Evolutionary conservation across 2,329 filamentous ascomycete genomes (phyloP).

Genomic region (Penicillium glabrum): DNA sequence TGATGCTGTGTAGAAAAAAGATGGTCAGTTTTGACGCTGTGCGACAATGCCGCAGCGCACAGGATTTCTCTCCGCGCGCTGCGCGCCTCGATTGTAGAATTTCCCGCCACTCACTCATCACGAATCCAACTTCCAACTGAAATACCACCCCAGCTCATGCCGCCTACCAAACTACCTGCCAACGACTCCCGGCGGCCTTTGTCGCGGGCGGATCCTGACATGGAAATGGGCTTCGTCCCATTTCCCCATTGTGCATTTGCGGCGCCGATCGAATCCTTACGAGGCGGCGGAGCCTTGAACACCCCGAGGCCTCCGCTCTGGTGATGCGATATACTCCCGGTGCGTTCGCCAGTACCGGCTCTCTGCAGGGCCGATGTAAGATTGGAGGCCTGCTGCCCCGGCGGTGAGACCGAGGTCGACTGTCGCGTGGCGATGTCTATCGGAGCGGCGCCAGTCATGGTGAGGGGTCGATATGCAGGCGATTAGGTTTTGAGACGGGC

Average conservation of each 20-base stretch:
- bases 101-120: slow-evolving; percentile 77
- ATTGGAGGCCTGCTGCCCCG: slow-evolving; percentile 61
- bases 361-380: slow-evolving; percentile 62
- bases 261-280: slow-evolving; percentile 57
- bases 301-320: slow-evolving; percentile 38
- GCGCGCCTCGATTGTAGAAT: neutral
- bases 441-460: slow-evolving; percentile 57
- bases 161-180: slow-evolving; percentile 64
- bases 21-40: slow-evolving; percentile 27
- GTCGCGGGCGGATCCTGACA: slow-evolving; percentile 50
- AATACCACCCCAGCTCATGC: slow-evolving; percentile 96
- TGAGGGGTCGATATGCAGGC: slow-evolving; percentile 23
- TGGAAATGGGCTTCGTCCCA: slow-evolving; percentile 61
- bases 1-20: slow-evolving; percentile 62
- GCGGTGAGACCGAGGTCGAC: slow-evolving; percentile 57
- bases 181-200: slow-evolving; percentile 59
- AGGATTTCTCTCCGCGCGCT: slow-evolving; percentile 1
- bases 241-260: slow-evolving; percentile 55
- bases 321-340: slow-evolving; percentile 46
- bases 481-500: neutral
- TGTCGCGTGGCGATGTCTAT: slow-evolving; percentile 61
- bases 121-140: slow-evolving; percentile 96
- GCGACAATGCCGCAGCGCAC: slow-evolving; percentile 16
- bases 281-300: slow-evolving; percentile 43
- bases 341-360: slow-evolving; percentile 43